Percentiles rank a stretch among this genome's conserved stretches.
Evolutionary conservation across 805 yeast species (phyloP).

Genomic region (Candida wancherniae): DNA sequence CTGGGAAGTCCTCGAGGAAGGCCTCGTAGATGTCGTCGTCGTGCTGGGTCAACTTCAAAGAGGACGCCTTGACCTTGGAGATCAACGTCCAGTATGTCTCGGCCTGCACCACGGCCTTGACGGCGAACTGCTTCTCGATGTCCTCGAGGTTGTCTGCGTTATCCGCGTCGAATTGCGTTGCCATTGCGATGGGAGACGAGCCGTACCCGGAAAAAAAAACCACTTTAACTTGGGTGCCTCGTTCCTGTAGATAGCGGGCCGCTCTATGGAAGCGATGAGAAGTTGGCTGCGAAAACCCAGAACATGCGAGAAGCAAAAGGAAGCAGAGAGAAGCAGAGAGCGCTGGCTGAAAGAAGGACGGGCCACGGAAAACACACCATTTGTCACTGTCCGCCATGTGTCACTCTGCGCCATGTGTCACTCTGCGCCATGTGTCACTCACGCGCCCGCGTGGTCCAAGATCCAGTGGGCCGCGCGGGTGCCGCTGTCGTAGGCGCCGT

Average conservation of each 20-base stretch:
- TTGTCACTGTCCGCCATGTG: too few relatives aligned
- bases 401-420: too few relatives aligned
- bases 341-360: too few relatives aligned
- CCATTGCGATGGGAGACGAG: slow-evolving; percentile 17
- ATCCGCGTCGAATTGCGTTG: slow-evolving; percentile 68
- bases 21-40: slow-evolving; percentile 67
- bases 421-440: neutral
- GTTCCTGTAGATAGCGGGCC: too few relatives aligned
- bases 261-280: too few relatives aligned
- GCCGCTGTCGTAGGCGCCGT: slow-evolving; percentile 86
- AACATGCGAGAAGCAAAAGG: slow-evolving; percentile 1
- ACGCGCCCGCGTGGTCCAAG: slow-evolving; percentile 1
- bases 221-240: too few relatives aligned
- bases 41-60: slow-evolving; percentile 62
- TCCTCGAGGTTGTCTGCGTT: slow-evolving; percentile 92
- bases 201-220: slow-evolving; percentile 1
- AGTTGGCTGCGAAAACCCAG: neutral
- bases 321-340: slow-evolving; percentile 1
- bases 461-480: slow-evolving; percentile 47
- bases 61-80: slow-evolving; percentile 71
- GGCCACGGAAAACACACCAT: too few relatives aligned
- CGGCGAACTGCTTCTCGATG: slow-evolving; percentile 96
- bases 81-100: slow-evolving; percentile 88
- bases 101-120: slow-evolving; percentile 92
- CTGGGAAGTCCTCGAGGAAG: slow-evolving; percentile 78